Conservation (phyloP, 352 stramenopile species). For the Phytophthora cajani region DNA sequence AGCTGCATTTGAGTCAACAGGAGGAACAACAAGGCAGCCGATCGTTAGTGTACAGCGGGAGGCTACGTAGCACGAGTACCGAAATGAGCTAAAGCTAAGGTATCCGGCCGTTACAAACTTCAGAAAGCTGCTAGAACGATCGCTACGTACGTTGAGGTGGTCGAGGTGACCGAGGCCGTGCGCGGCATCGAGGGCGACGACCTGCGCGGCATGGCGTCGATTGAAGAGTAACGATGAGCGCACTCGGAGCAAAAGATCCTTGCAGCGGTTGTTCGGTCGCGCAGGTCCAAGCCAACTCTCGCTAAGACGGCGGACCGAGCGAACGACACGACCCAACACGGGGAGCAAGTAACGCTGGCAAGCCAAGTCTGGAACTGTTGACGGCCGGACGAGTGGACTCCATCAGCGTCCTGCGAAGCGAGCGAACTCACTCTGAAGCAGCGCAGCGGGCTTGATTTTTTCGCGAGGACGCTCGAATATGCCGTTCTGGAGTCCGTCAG, state of each 20-base stretch:
- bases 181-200: conserved; percentile 33
- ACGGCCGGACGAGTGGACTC: conserved; percentile 19
- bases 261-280: conserved; percentile 26
- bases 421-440: conserved; percentile 20
- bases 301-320: conserved; percentile 20
- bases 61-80: neutral
- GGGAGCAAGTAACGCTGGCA: conserved; percentile 13
- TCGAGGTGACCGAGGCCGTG: conserved; percentile 28
- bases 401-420: conserved; percentile 22
- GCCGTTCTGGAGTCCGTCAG: conserved; percentile 12
- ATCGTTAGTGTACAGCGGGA: conserved; percentile 16
- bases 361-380: conserved; percentile 14
- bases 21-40: neutral
- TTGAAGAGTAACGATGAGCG: conserved; percentile 28
- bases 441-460: conserved; percentile 34
- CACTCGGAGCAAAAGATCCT: conserved; percentile 12
- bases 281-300: conserved; percentile 20
- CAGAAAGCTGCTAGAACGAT: conserved; percentile 17
- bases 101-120: conserved; percentile 35
- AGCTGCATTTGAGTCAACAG: conserved; percentile 16
- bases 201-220: conserved; percentile 38
- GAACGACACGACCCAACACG: conserved; percentile 25
- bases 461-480: conserved; percentile 25
- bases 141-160: conserved; percentile 28
- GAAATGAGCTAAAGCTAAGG: conserved; percentile 3